phyloP scores from a whole-genome alignment of 208 protist species.

The Porcisia deanei region DNA sequence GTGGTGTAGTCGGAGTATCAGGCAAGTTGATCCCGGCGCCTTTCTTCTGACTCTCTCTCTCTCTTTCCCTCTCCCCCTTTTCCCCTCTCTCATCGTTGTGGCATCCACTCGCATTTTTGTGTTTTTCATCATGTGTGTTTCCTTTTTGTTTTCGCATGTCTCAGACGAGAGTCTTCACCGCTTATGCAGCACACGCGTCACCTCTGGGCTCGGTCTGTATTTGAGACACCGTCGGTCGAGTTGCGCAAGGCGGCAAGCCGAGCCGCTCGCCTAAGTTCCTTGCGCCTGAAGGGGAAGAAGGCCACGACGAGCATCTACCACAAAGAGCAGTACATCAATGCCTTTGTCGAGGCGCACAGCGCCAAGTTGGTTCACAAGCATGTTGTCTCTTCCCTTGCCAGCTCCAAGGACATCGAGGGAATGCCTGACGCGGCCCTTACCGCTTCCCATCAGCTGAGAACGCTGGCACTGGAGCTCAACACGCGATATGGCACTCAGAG shows the following conservation, averaged over 20 bases:
- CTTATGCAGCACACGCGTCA: constrained; percentile 1
- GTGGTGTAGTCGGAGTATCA: background rate
- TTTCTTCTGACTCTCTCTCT: background rate
- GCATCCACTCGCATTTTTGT: background rate
- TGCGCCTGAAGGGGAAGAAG: background rate
- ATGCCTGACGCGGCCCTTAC: background rate
- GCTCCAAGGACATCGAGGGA: background rate
- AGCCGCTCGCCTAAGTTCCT: constrained; percentile 18
- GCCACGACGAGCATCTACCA: constrained; percentile 41
- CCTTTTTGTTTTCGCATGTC: background rate
- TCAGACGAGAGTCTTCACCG: background rate
- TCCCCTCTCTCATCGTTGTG: background rate
- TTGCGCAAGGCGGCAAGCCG: constrained; percentile 13
- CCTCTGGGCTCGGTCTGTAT: constrained; percentile 1
- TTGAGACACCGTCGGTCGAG: constrained; percentile 13
- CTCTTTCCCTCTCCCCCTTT: background rate
- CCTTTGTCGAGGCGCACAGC: constrained; percentile 67
- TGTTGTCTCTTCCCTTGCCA: background rate
- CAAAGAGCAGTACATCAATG: constrained; percentile 75
- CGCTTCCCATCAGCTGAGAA: constrained; percentile 3
- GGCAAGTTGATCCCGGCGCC: background rate
- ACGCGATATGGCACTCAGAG: constrained; percentile 1
- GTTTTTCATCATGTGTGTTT: background rate
- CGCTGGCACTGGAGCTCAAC: constrained; percentile 26
- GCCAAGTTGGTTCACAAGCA: constrained; percentile 19